Conservation (phyloP, 106 monocot species). For the Dendrobium officinale region DNA sequence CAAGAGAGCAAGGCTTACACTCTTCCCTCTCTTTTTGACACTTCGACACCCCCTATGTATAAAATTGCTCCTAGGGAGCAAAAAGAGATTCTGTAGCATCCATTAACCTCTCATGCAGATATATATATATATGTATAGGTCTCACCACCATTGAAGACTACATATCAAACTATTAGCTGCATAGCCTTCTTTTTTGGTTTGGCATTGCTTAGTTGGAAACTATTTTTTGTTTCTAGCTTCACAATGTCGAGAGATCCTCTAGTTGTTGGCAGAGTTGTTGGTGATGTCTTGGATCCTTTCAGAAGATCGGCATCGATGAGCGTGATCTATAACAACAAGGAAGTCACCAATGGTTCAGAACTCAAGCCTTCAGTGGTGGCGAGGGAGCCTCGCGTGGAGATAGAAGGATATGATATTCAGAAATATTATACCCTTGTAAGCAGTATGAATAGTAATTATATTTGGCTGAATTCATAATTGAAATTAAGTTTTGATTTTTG, state of each 20-base stretch:
- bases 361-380: constrained; percentile 49
- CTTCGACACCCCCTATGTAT: background rate
- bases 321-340: constrained; percentile 47
- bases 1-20: constrained; percentile 1
- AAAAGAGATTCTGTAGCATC: constrained; percentile 5
- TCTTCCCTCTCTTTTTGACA: constrained; percentile 3
- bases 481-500: background rate
- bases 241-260: constrained; percentile 64
- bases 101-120: background rate
- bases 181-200: background rate
- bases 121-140: constrained; percentile 4
- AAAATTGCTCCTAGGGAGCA: background rate
- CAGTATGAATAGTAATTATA: background rate
- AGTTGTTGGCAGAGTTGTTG: constrained; percentile 59
- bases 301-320: constrained; percentile 29
- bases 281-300: constrained; percentile 78
- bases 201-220: background rate
- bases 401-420: constrained; percentile 40
- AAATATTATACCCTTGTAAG: constrained; percentile 68
- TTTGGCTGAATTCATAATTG: too few relatives aligned
- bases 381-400: constrained; percentile 42
- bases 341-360: constrained; percentile 67
- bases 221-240: too few relatives aligned
- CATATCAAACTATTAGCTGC: background rate
- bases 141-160: background rate